Evolutionary conservation across 2,329 filamentous ascomycete genomes (phyloP).

Genomic region (Colletotrichum orchidophilum): DNA sequence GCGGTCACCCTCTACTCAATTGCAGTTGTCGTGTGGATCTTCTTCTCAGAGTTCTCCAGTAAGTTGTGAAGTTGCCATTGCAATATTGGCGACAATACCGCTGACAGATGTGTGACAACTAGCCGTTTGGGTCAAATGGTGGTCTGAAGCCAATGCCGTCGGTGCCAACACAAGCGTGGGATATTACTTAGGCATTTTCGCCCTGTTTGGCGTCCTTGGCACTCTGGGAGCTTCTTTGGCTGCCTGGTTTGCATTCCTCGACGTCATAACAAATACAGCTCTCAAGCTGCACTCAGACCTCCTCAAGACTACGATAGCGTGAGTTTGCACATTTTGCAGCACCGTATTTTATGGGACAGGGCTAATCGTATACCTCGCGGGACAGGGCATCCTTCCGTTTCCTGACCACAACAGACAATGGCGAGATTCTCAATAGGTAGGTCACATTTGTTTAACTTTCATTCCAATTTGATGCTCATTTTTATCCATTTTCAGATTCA

Average conservation of each 20-base stretch:
- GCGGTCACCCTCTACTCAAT: neutral
- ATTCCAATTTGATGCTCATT: too few relatives aligned
- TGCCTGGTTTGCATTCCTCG: conserved; percentile 23
- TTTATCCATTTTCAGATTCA: conserved; percentile 5
- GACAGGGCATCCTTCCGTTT: conserved; percentile 4
- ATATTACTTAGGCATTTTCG: conserved; percentile 22
- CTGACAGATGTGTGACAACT: neutral
- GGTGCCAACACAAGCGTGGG: neutral
- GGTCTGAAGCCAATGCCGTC: conserved; percentile 15
- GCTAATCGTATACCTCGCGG: neutral
- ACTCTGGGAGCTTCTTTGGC: neutral
- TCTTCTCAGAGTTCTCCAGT: conserved; percentile 29
- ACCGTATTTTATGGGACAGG: neutral
- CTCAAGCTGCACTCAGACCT: conserved; percentile 21
- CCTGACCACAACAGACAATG: conserved; percentile 6
- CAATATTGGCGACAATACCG: too few relatives aligned
- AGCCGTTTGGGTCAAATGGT: conserved; percentile 32
- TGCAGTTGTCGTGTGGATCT: neutral
- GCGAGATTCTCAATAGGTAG: conserved; percentile 14
- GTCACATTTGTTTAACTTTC: too few relatives aligned
- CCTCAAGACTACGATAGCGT: conserved; percentile 6
- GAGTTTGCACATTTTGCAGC: neutral
- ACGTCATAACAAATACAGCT: conserved; percentile 22
- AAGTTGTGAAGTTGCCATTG: neutral
- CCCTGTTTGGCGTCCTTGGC: conserved; percentile 2